Conservation (phyloP, 345 rosid species). For the Hibiscus mutabilis region DNA sequence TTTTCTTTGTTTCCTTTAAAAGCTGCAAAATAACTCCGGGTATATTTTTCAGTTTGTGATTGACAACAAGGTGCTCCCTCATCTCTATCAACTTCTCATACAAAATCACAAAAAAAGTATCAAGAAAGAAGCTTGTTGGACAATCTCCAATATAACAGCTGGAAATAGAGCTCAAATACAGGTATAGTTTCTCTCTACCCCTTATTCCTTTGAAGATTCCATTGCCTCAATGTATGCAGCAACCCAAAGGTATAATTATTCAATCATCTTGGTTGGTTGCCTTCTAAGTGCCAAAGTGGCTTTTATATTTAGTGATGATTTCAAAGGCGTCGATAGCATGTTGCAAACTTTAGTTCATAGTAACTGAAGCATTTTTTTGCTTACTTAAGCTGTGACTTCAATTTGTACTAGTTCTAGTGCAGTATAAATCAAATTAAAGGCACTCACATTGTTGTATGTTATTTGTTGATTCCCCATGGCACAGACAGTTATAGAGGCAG, state of each 20-base stretch:
- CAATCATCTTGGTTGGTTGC: neutral
- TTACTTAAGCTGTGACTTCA: neutral
- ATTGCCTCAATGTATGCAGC: neutral
- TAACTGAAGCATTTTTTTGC: neutral
- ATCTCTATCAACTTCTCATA: slow-evolving; percentile 46
- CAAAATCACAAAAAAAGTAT: neutral
- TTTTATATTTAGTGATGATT: neutral
- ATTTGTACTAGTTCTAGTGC: neutral
- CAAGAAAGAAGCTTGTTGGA: slow-evolving; percentile 1
- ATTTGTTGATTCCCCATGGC: neutral
- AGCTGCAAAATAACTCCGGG: neutral
- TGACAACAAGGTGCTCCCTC: slow-evolving; percentile 59
- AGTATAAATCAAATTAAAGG: neutral
- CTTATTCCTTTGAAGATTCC: neutral
- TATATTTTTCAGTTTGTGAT: slow-evolving; percentile 56
- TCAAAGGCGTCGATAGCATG: neutral
- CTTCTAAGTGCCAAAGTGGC: neutral
- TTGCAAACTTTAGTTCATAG: neutral
- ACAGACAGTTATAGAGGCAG: slow-evolving; percentile 68
- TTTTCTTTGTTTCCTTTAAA: neutral
- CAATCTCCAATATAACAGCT: slow-evolving; percentile 75
- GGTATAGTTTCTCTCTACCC: slow-evolving; percentile 30
- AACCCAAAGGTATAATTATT: neutral
- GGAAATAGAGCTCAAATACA: slow-evolving; percentile 69
- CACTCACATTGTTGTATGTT: neutral